Base-by-base conservation (phyloP, 768 basidiomycete species). In the Leccinum subgranulosum region DNA sequence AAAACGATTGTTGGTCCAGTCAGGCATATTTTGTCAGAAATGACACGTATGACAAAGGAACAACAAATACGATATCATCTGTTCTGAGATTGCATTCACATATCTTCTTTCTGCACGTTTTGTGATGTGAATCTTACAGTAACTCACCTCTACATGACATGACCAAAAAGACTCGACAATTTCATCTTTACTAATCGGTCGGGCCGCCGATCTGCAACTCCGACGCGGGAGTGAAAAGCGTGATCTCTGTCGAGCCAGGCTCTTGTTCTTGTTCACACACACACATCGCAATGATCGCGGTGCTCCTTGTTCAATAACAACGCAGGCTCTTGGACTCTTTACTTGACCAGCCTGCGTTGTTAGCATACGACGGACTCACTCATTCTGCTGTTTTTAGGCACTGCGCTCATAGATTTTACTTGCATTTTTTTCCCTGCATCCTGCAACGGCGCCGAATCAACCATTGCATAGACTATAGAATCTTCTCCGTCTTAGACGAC, bases 261-360 rank as follows among this genome's bases (percentile, higher is more conserved):
- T 23, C 23, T 23, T 23, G 2, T 23, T 25, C 41, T 49, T 15
- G 6, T 58, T 29, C 57, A 57, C 55, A 19, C 19, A 43, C 57
- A 59, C 60, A 45, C 63, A 19, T 34, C 8, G 17, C 56, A 12
- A 39, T 51, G 57, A 66, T 64, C 63, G 85, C 84, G 82, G 77
- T 76, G 76, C 71, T 81, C 66, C 75, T 84, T 72, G 71, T 76
- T 69, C 75, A 73, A 66, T 85, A 79, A 76, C 79, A 76, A 76
- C 76, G 75, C 73, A 79, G 79, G 73, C 68, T 68, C 69, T 68
- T 64, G 66, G 57, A 43, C 41, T 47, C 34, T 48, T 51, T 39
- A 31, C 59, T 55, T 19, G 55, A 58, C 52, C 56, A 62, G 59
- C 66, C 61, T 65, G 63, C 59, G 57, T 65, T 64, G 57, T 69